Conservation (phyloP, 2,329 filamentous ascomycete genomes). For the Fulvia fulva region DNA sequence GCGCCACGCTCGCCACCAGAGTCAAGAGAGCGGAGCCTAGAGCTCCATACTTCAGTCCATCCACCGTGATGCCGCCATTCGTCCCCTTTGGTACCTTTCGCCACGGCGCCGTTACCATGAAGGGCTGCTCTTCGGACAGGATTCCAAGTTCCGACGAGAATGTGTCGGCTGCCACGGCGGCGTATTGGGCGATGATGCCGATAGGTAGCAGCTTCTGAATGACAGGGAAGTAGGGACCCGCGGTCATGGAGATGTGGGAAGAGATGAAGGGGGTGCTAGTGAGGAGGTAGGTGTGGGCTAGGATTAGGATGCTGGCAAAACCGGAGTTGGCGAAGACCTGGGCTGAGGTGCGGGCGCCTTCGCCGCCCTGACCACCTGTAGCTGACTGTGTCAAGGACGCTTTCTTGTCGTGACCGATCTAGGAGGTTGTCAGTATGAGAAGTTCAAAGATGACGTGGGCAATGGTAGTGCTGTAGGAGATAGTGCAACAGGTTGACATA, state of each 20-base stretch:
- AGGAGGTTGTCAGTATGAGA: slow-evolving; percentile 1
- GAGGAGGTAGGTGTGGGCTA: slow-evolving; percentile 49
- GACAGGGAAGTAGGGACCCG: slow-evolving; percentile 39
- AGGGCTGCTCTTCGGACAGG: slow-evolving; percentile 67
- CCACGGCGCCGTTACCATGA: slow-evolving; percentile 79
- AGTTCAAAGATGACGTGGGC: too few relatives aligned
- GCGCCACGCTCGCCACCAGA: slow-evolving; percentile 56
- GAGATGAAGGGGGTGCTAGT: slow-evolving; percentile 31
- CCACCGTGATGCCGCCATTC: slow-evolving; percentile 81
- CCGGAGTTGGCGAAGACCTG: slow-evolving; percentile 90
- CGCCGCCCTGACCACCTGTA: slow-evolving; percentile 68
- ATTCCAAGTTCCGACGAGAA: slow-evolving; percentile 96
- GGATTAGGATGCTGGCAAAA: slow-evolving; percentile 64
- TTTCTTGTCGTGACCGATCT: slow-evolving; percentile 88
- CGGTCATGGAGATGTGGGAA: slow-evolving; percentile 20
- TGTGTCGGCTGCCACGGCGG: slow-evolving; percentile 86
- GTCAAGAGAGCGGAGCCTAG: slow-evolving; percentile 55
- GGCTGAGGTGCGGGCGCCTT: slow-evolving; percentile 76
- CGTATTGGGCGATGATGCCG: slow-evolving; percentile 62
- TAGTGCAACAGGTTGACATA: background rate
- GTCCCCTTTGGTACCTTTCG: slow-evolving; percentile 83
- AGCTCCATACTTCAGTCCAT: slow-evolving; percentile 54
- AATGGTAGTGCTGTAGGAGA: too few relatives aligned
- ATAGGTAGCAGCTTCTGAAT: slow-evolving; percentile 41
- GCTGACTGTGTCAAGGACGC: slow-evolving; percentile 74